phyloP scores from a whole-genome alignment of 768 basidiomycete species.

The Amanita rimosa region DNA sequence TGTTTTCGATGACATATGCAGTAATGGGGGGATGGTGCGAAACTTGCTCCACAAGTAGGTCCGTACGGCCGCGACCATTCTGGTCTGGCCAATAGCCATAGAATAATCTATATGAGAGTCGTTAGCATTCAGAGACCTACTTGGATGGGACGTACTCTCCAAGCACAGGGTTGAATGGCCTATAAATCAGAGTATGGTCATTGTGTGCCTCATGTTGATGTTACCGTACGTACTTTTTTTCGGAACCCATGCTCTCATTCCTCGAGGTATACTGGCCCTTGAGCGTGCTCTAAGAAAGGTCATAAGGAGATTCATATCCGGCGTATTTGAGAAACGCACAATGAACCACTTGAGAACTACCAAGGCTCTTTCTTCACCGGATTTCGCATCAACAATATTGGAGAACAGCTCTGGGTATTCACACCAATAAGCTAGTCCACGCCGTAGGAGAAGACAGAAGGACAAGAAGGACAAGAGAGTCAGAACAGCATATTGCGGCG shows the following conservation, averaged over 20 bases:
- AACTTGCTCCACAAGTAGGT: constrained; percentile 86
- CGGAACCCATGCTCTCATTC: constrained; percentile 92
- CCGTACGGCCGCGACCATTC: constrained; percentile 66
- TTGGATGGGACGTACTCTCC: constrained; percentile 57
- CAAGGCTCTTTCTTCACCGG: constrained; percentile 61
- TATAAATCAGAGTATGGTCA: constrained; percentile 17
- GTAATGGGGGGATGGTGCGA: constrained; percentile 92
- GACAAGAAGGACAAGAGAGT: no score
- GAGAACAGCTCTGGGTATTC: constrained; percentile 89
- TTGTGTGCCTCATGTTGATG: neutral
- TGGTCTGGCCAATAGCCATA: constrained; percentile 82
- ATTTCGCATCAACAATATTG: constrained; percentile 67
- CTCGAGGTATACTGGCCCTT: constrained; percentile 93
- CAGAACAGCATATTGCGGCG: constrained; percentile 3
- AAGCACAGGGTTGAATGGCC: constrained; percentile 91
- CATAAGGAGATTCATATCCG: neutral
- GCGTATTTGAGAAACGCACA: constrained; percentile 25
- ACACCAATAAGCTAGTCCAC: constrained; percentile 80
- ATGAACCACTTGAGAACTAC: constrained; percentile 96
- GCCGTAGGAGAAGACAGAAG: constrained; percentile 4
- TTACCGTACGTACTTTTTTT: constrained; percentile 67
- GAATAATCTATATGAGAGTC: constrained; percentile 47
- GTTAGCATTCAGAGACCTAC: neutral
- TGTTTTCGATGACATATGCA: constrained; percentile 81
- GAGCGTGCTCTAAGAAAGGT: constrained; percentile 58